Conservation (phyloP, 495 filamentous ascomycete species). For the Niebla homalea region DNA sequence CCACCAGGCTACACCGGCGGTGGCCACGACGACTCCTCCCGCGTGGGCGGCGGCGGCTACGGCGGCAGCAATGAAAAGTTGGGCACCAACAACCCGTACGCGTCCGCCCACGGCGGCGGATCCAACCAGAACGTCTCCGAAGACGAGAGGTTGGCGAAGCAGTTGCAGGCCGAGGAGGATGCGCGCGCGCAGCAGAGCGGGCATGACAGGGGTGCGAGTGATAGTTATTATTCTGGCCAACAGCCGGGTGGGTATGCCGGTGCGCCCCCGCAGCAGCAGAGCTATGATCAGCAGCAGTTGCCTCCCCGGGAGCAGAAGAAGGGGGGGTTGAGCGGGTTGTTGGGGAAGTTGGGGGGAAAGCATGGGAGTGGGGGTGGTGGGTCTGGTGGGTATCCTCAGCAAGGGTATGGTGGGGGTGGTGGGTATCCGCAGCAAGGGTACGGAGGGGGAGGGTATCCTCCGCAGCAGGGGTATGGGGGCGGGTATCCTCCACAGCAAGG, state of each 20-base stretch:
- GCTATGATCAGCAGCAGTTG: constrained; percentile 16
- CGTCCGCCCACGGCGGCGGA: constrained; percentile 12
- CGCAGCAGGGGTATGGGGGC: constrained; percentile 29
- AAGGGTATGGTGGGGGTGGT: constrained; percentile 13
- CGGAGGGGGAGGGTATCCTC: constrained; percentile 23
- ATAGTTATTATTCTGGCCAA: constrained; percentile 15
- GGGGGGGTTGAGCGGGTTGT: constrained; percentile 28
- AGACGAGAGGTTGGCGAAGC: constrained; percentile 61
- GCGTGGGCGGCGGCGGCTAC: constrained; percentile 33
- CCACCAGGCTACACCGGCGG: constrained; percentile 53
- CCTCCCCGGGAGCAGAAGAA: constrained; percentile 24
- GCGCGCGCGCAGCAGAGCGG: constrained; percentile 31
- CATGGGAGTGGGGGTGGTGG: constrained; percentile 17
- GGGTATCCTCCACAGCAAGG: constrained; percentile 32
- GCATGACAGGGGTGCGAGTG: constrained; percentile 10
- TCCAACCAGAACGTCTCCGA: constrained; percentile 36
- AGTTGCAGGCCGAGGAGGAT: constrained; percentile 74
- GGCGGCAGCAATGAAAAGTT: constrained; percentile 51
- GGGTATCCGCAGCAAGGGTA: neutral
- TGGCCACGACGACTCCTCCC: constrained; percentile 24
- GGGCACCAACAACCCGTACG: neutral
- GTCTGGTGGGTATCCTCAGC: constrained; percentile 17
- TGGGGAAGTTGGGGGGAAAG: constrained; percentile 39
- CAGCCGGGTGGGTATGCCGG: constrained; percentile 12
- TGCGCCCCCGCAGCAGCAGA: constrained; percentile 8